A percentile compares a stretch with the other conserved stretches of the same genome.
Evolutionary conservation across 2,329 filamentous ascomycete genomes (phyloP).

Genomic region (Aureobasidium sp.): DNA sequence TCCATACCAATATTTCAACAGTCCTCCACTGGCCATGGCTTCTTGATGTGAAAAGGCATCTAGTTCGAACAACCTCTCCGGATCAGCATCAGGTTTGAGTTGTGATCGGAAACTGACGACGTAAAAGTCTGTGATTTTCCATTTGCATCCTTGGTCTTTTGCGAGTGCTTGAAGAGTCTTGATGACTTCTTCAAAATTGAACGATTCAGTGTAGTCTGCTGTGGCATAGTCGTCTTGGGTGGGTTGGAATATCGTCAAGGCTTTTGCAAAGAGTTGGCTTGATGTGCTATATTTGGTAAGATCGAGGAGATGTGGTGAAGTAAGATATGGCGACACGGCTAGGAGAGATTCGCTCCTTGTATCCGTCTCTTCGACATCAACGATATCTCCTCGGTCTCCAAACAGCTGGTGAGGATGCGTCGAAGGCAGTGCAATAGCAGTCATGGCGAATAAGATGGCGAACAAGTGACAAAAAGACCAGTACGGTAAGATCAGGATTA

Average conservation of each 20-base stretch:
- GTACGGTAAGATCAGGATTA: too few relatives aligned
- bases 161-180: constrained; percentile 61
- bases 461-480: too few relatives aligned
- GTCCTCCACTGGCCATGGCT: constrained; percentile 80
- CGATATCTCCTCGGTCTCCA: too few relatives aligned
- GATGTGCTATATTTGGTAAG: constrained; percentile 39
- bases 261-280: constrained; percentile 75
- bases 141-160: constrained; percentile 53
- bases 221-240: constrained; percentile 79
- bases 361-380: not conserved
- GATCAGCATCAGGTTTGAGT: constrained; percentile 74
- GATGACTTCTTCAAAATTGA: constrained; percentile 80
- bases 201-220: constrained; percentile 74
- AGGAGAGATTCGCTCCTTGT: not conserved
- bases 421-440: not conserved
- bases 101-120: constrained; percentile 85
- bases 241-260: constrained; percentile 70
- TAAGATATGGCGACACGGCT: not conserved
- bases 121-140: constrained; percentile 76
- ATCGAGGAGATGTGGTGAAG: not conserved
- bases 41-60: constrained; percentile 85
- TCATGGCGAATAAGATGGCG: not conserved
- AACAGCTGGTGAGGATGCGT: not conserved
- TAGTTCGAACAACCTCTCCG: constrained; percentile 72
- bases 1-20: constrained; percentile 96